Evolutionary conservation across 2,329 filamentous ascomycete species (phyloP).

Genomic region (Pseudofabraea citricarpa): DNA sequence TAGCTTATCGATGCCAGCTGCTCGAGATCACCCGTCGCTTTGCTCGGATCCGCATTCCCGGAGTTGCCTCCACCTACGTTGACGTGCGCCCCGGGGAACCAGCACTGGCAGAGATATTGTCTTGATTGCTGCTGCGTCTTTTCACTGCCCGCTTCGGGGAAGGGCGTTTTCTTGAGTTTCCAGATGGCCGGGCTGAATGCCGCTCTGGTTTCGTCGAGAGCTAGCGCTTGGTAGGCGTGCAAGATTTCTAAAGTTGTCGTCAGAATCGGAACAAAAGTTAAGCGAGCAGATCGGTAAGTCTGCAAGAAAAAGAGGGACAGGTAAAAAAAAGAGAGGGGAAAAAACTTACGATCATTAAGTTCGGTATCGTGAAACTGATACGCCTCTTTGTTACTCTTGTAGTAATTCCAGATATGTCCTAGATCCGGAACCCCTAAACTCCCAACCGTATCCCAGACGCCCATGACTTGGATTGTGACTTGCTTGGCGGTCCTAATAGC

Average conservation of each 20-base stretch:
- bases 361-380: conserved; percentile 1
- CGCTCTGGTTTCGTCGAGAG: conserved; percentile 37
- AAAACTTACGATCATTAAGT: not conserved
- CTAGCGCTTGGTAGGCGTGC: conserved; percentile 41
- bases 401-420: not conserved
- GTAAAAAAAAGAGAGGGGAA: not conserved
- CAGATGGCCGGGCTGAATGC: conserved; percentile 31
- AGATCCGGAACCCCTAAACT: not conserved
- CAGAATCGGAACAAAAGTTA: too few species aligned
- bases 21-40: not conserved
- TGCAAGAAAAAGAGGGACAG: not conserved
- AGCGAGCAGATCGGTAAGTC: not conserved
- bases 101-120: conserved; percentile 3
- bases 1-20: not conserved
- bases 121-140: too few species aligned
- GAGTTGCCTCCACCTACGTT: conserved; percentile 1
- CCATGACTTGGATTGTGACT: conserved; percentile 36
- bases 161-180: conserved; percentile 14
- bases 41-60: not conserved
- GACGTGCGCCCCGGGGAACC: conserved; percentile 3
- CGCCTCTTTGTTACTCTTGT: not conserved
- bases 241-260: conserved; percentile 29
- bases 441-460: conserved; percentile 40
- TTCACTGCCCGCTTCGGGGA: not conserved
- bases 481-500: not conserved